These are phyloP conservation scores for Cryptosporidium baileyi DNA, from an alignment of 169 alveolate genomes.

Conservation along the genomic window DNA sequence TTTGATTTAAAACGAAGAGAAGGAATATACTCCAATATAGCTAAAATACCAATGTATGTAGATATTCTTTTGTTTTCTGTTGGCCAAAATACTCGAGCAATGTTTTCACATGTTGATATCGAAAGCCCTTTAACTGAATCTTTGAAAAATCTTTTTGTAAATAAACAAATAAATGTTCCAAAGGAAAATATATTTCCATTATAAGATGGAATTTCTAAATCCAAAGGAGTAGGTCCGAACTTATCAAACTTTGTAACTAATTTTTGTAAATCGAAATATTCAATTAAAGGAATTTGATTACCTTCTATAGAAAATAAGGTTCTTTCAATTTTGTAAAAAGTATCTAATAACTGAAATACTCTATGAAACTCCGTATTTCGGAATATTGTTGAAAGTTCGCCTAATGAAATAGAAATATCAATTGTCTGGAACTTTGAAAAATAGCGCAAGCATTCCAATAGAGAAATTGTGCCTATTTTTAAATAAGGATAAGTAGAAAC, in stretches of 20 bases:
- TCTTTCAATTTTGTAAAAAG: not conserved
- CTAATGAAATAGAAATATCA: not conserved
- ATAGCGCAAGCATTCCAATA: not conserved
- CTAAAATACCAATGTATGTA: not conserved
- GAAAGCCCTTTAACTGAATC: not conserved
- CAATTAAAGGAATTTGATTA: not conserved
- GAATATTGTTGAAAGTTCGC: not conserved
- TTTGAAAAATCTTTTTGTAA: not conserved
- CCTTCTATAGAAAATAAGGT: not conserved
- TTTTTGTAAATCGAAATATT: not conserved
- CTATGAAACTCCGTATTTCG: not conserved
- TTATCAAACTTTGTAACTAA: not conserved
- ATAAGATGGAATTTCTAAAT: not conserved
- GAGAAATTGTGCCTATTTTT: not conserved
- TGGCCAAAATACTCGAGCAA: constrained; percentile 21
- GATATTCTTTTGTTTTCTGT: not conserved
- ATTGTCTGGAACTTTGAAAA: not conserved
- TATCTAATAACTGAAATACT: constrained; percentile 1
- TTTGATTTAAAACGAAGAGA: not conserved
- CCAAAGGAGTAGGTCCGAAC: not conserved
- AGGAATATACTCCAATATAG: not conserved
- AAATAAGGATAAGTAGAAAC: not conserved
- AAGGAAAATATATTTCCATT: not conserved
- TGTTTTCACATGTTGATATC: not conserved
- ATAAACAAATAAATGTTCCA: not conserved